A percentile compares a stretch with the other conserved stretches of the same genome.
phyloP scores from a whole-genome alignment of 345 rosid species.

The Gossypium sturtianum region DNA sequence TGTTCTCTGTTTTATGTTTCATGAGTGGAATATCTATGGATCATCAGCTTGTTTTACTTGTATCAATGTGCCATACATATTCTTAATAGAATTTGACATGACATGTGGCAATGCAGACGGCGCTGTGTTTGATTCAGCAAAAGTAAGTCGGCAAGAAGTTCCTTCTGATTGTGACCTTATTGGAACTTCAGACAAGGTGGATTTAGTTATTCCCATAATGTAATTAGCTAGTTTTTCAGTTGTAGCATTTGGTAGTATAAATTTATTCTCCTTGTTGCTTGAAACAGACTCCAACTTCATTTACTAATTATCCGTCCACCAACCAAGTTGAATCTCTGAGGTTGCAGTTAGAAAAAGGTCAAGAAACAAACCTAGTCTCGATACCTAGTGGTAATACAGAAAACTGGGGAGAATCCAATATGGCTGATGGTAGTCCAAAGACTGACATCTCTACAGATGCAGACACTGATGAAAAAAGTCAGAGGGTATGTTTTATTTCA shows the following conservation, averaged over 20 bases:
- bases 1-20: too few relatives aligned
- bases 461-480: conserved; percentile 82
- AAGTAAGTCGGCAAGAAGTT: conserved; percentile 22
- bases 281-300: conserved; percentile 21
- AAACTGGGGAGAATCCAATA: conserved; percentile 42
- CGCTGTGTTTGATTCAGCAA: conserved; percentile 20
- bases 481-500: conserved; percentile 44
- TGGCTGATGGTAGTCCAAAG: conserved; percentile 95
- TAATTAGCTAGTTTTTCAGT: neutral
- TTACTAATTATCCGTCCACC: conserved; percentile 19
- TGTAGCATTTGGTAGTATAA: neutral
- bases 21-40: neutral
- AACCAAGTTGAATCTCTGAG: conserved; percentile 24
- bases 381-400: conserved; percentile 36
- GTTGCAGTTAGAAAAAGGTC: conserved; percentile 33
- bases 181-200: conserved; percentile 29
- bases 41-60: neutral
- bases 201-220: neutral
- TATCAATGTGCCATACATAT: neutral
- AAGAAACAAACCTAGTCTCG: conserved; percentile 27
- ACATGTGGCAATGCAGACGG: conserved; percentile 28
- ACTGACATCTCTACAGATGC: conserved; percentile 87
- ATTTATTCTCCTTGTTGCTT: neutral
- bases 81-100: conserved; percentile 2
- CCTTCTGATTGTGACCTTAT: conserved; percentile 19